Base-by-base conservation (phyloP, 2,329 filamentous ascomycete genomes). In the Claviceps paspali region DNA sequence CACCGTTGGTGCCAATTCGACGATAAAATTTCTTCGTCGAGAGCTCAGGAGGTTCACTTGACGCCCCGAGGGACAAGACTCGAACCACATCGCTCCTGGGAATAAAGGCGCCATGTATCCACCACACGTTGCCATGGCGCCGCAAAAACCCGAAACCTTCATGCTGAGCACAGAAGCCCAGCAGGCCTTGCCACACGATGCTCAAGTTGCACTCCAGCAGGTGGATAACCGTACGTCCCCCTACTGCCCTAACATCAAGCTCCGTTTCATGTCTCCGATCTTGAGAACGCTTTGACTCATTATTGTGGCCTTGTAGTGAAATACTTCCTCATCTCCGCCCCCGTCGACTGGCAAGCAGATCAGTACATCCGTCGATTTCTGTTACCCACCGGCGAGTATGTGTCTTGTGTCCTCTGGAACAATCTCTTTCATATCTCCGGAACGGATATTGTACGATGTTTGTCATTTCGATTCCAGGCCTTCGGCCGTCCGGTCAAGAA, bases 381-480 rank as follows among this genome's bases (percentile, higher is more conserved):
- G 43, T 70, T 98, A 42, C 91, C 91, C 9, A 98, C 91, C 9
- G 91, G 91, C 61, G 91, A 98, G 73, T 96, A 98, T 56, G 87
- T 98, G 45, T 96, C 91, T 40, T 98, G 91, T 60, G 87, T 98
- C 47, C 70, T 98, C 55, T 98, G 91, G 86, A 96, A 88, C 70
- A 96, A 94, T 57, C 82, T 98, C 51, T 98, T 98, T 61, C 91
- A 98, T 70, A 93, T 98, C 54, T 96, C 91, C 19, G 91, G 91
- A 45, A 98, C 91, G 49, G 91, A 98, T 61, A 98, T 98, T 54
- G 91, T 98, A 43, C 79, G 91, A 73, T 98, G 91, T 55, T 74
- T 98, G 32, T 92, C 91, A 6, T 98, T 98, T 67, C 75, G 91
- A 56, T 98, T 98, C 65, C 91, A 96, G 66, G 91, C 91, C 36